Evolutionary conservation across 306 rosid genomes (phyloP), one percentile per base, ranked within the genome.

Genomic region (Cucumis cinereus): DNA sequence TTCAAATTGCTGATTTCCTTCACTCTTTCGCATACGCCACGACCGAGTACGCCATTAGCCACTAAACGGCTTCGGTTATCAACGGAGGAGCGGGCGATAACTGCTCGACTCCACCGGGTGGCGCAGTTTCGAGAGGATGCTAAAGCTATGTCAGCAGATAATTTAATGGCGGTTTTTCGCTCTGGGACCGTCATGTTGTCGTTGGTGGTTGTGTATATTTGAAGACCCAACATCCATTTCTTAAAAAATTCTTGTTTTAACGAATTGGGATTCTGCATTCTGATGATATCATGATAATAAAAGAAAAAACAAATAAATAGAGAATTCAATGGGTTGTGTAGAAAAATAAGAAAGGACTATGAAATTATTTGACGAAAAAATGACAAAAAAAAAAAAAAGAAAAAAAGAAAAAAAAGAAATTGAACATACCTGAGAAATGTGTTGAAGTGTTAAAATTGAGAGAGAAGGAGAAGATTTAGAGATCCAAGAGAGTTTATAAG

Each of bases 131-230:
- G 80, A 1, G 98, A 78, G 11, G 88, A 87, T 66, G 98, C 98
- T 90, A 93, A 89, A 83, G 98, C 98, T 71, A 93, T 62, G 76
- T 93, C 90, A 10, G 98, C 97, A 0, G 97, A 93, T 0, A 83
- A 77, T 88, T 93, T 91, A 77, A 93, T 91, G 41, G 89, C 96
- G 16, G 82, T 86, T 74, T 91, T 93, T 47, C 93, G 87, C 86
- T 93, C 92, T 62, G 81, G 6, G 30, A 85, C 58, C 57, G 72
- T 90, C 93, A 88, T 91, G 74, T 63, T 85, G 40, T 79, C 81
- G 28, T 84, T 87, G 22, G 88, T 23, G 56, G 60, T 74, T 16
- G 47, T 77, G 62, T 84, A 93, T 86, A 72, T 82, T 84, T 80
- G 69, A 14, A 93, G 84, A 78, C 91, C 89, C 78, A 67, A 79